Evolutionary conservation across 148 eudicot species (phyloP).

Genomic region (Chenopodium formosanum): DNA sequence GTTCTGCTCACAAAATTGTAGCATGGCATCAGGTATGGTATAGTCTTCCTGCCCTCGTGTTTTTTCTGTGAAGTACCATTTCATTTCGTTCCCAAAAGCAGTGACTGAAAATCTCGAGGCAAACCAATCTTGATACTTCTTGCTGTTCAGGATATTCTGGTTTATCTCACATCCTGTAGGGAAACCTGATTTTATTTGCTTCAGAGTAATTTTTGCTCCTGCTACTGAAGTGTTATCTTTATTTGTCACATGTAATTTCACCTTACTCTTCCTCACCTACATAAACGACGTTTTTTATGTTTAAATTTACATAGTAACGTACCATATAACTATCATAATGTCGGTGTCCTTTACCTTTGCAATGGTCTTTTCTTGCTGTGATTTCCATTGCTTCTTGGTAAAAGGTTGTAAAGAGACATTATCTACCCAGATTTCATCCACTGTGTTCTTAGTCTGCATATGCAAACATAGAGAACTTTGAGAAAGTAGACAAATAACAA

Average conservation of each 20-base stretch:
- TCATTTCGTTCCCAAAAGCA: slow-evolving; percentile 49
- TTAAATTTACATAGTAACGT: neutral
- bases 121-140: slow-evolving; percentile 57
- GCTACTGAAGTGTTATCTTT: slow-evolving; percentile 31
- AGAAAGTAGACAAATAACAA: neutral
- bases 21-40: slow-evolving; percentile 39
- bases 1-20: slow-evolving; percentile 37
- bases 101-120: slow-evolving; percentile 43
- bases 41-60: slow-evolving; percentile 37
- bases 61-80: slow-evolving; percentile 43
- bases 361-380: slow-evolving; percentile 52
- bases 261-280: slow-evolving; percentile 47
- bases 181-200: slow-evolving; percentile 30
- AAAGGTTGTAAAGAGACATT: slow-evolving; percentile 69
- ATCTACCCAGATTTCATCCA: slow-evolving; percentile 56
- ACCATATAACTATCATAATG: neutral
- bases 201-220: slow-evolving; percentile 40
- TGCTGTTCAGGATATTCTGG: slow-evolving; percentile 42
- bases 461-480: neutral
- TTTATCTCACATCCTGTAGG: slow-evolving; percentile 58
- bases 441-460: slow-evolving; percentile 43
- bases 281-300: neutral
- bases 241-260: slow-evolving; percentile 41
- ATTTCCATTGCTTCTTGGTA: slow-evolving; percentile 63
- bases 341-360: slow-evolving; percentile 42